Conservation (phyloP, 352 stramenopile genomes). For the Pythium oligandrum region DNA sequence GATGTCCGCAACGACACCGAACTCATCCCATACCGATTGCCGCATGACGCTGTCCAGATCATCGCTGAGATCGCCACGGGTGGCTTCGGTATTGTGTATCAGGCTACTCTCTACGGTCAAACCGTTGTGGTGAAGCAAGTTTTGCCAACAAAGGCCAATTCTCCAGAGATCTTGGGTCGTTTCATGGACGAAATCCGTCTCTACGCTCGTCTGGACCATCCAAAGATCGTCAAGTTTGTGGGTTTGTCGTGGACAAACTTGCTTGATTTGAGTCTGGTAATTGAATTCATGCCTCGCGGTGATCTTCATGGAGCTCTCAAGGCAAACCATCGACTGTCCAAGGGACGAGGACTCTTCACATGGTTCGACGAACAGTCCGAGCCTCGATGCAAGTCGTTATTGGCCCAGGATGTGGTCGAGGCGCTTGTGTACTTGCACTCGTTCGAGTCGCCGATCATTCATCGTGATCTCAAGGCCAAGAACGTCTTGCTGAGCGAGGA, state of each 20-base stretch:
- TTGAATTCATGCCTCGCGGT: constrained; percentile 48
- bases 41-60: constrained; percentile 35
- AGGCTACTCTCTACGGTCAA: constrained; percentile 24
- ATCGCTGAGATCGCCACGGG: constrained; percentile 39
- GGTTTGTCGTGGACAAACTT: constrained; percentile 44
- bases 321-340: constrained; percentile 10
- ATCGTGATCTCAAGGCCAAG: constrained; percentile 54
- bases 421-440: constrained; percentile 40
- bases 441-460: constrained; percentile 34
- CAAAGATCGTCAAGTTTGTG: constrained; percentile 43
- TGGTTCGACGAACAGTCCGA: constrained; percentile 7
- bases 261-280: constrained; percentile 35
- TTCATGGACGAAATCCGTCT: constrained; percentile 55
- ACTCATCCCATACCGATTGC: constrained; percentile 42
- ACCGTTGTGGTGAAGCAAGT: constrained; percentile 51
- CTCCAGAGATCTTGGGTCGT: constrained; percentile 26
- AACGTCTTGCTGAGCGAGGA: constrained; percentile 46
- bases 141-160: constrained; percentile 36
- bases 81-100: constrained; percentile 47
- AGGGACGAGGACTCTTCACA: not conserved
- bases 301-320: constrained; percentile 27
- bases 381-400: constrained; percentile 23
- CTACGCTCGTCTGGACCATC: constrained; percentile 35
- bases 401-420: constrained; percentile 32
- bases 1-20: constrained; percentile 48